Conservation (phyloP, 148 eudicot species). For the Tetragonia tetragonoides region DNA sequence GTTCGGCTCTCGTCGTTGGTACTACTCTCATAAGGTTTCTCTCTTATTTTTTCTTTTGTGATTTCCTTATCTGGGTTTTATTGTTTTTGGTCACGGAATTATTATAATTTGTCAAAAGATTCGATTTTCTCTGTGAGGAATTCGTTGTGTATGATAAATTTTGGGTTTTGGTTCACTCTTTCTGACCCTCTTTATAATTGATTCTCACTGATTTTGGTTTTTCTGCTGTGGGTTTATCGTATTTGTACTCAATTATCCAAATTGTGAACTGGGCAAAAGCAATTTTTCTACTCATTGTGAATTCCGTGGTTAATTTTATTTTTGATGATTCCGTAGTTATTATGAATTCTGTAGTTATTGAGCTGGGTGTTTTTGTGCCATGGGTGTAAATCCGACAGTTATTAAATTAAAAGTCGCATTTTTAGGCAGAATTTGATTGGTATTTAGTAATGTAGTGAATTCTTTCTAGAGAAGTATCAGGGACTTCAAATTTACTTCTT, state of each 20-base stretch:
- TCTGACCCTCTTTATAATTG: neutral
- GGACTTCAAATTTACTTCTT: neutral
- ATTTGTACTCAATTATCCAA: neutral
- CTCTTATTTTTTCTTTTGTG: neutral
- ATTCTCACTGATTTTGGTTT: neutral
- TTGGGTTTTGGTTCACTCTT: neutral
- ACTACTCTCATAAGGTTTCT: slow-evolving; percentile 66
- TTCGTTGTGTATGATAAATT: no score
- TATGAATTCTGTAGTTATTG: neutral
- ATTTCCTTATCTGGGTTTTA: neutral
- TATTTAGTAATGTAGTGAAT: neutral
- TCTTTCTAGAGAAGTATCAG: neutral
- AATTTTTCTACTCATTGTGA: neutral
- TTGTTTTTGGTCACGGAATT: neutral
- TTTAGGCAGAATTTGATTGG: neutral
- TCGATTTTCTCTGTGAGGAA: neutral
- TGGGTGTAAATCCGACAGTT: neutral
- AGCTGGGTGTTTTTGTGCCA: neutral
- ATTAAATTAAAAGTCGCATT: neutral
- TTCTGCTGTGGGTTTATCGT: neutral
- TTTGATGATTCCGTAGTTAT: neutral
- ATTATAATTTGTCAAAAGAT: neutral
- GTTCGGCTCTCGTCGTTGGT: slow-evolving; percentile 63
- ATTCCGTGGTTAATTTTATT: neutral
- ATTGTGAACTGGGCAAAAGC: neutral